A percentile compares a stretch with the other conserved stretches of the same genome.
These are phyloP conservation scores for Sungouiozyma intestinalis DNA, from an alignment of 805 yeast genomes.

Conservation along the genomic window DNA sequence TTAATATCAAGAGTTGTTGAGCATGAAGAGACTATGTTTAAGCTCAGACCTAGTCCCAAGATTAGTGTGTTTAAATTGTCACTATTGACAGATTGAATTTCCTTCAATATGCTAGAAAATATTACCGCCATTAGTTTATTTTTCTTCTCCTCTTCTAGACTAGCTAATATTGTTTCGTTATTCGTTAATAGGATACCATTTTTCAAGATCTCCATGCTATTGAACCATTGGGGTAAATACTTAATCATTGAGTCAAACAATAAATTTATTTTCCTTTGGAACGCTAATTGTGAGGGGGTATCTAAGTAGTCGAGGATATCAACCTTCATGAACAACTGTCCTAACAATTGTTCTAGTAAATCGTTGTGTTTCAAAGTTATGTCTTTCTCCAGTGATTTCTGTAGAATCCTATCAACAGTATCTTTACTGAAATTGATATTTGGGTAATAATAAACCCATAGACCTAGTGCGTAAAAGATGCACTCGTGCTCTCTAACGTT, in stretches of 20 bases:
- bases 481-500: constrained; percentile 7
- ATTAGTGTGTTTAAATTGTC: background rate
- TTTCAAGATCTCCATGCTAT: constrained; percentile 8
- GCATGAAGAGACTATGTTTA: background rate
- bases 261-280: background rate
- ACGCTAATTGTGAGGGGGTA: background rate
- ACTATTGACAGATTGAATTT: constrained; percentile 1
- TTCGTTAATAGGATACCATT: constrained; percentile 19
- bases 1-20: background rate
- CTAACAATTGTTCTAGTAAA: background rate
- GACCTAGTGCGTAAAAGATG: constrained; percentile 6
- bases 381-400: background rate
- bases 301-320: background rate
- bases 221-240: constrained; percentile 2
- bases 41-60: background rate
- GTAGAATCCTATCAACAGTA: background rate
- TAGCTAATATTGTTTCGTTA: constrained; percentile 2
- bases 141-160: background rate
- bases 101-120: constrained; percentile 3
- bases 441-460: constrained; percentile 4
- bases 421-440: background rate
- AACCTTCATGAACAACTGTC: too few relatives aligned
- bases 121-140: constrained; percentile 1
- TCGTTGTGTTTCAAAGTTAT: background rate
- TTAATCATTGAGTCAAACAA: constrained; percentile 1